phyloP scores from a whole-genome alignment of 257 asterid genomes.

The Euphrasia confusa region DNA sequence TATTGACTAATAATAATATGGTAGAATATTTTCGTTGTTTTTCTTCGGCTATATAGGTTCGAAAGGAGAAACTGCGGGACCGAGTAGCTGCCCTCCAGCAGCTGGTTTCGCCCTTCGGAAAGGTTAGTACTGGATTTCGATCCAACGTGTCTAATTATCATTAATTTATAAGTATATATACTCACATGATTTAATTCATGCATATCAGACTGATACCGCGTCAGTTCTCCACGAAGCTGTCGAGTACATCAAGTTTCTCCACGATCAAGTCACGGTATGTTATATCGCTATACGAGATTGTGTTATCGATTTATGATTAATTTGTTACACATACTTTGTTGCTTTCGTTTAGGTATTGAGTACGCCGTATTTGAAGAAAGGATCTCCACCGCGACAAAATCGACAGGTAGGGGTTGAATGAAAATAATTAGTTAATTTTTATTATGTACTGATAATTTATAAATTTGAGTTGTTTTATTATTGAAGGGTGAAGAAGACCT shows the following conservation, averaged over 20 bases:
- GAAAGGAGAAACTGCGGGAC: conserved; percentile 94
- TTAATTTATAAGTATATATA: too few species aligned
- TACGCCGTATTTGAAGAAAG: conserved; percentile 64
- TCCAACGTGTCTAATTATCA: too few species aligned
- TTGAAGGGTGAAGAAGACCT: too few species aligned
- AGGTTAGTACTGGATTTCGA: conserved; percentile 36
- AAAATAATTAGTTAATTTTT: too few species aligned
- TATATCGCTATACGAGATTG: not conserved
- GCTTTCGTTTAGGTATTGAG: conserved; percentile 46
- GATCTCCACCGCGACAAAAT: conserved; percentile 37
- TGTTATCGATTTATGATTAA: not conserved
- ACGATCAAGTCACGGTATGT: conserved; percentile 86
- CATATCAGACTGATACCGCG: conserved; percentile 82
- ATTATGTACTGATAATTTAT: too few species aligned
- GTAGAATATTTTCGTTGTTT: not conserved
- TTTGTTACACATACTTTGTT: not conserved
- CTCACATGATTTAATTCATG: too few species aligned
- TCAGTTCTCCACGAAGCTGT: conserved; percentile 94
- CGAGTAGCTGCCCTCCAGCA: conserved; percentile 94
- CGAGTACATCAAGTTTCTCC: conserved; percentile 82
- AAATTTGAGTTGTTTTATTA: too few species aligned
- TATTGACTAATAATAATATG: too few species aligned
- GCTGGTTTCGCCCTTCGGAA: conserved; percentile 96
- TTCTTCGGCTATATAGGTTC: conserved; percentile 42
- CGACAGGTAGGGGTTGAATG: not conserved